A percentile compares a stretch with the other conserved stretches of the same genome.
Evolutionary conservation across 805 yeast genomes (phyloP).

Genomic region (Teunomyces atbi): DNA sequence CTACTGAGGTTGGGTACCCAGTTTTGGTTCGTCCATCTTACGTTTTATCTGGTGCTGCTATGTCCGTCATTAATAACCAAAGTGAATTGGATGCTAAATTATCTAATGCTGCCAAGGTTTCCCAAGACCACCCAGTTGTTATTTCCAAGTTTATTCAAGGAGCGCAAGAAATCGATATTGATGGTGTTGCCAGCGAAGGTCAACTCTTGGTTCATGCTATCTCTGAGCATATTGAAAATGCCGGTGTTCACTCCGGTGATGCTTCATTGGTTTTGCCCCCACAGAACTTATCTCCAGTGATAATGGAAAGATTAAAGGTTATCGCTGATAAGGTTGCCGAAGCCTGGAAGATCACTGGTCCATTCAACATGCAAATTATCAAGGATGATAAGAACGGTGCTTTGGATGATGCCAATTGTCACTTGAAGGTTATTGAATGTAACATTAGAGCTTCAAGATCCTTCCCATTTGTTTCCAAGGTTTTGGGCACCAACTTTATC

Average conservation of each 20-base stretch:
- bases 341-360: slow-evolving; percentile 96
- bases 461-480: slow-evolving; percentile 98
- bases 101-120: slow-evolving; percentile 85
- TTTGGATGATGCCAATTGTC: slow-evolving; percentile 49
- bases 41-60: slow-evolving; percentile 97
- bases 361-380: slow-evolving; percentile 97
- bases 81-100: slow-evolving; percentile 79
- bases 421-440: slow-evolving; percentile 95
- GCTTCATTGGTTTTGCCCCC: slow-evolving; percentile 96
- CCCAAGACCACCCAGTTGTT: slow-evolving; percentile 96
- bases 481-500: slow-evolving; percentile 89
- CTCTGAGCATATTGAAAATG: slow-evolving; percentile 97
- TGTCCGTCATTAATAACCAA: slow-evolving; percentile 85
- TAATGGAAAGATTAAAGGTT: slow-evolving; percentile 72
- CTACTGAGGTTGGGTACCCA: slow-evolving; percentile 86
- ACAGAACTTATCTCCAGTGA: slow-evolving; percentile 63
- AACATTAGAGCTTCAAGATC: slow-evolving; percentile 98
- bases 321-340: slow-evolving; percentile 91
- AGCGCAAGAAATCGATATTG: slow-evolving; percentile 96
- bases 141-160: slow-evolving; percentile 94
- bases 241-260: slow-evolving; percentile 99
- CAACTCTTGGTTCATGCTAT: slow-evolving; percentile 89
- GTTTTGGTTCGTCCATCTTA: slow-evolving; percentile 97
- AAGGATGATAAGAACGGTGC: slow-evolving; percentile 64
- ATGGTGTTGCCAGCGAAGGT: slow-evolving; percentile 92